These are phyloP conservation scores for Gynochthodes officinalis DNA, from an alignment of 257 asterid species.

Conservation along the genomic window DNA sequence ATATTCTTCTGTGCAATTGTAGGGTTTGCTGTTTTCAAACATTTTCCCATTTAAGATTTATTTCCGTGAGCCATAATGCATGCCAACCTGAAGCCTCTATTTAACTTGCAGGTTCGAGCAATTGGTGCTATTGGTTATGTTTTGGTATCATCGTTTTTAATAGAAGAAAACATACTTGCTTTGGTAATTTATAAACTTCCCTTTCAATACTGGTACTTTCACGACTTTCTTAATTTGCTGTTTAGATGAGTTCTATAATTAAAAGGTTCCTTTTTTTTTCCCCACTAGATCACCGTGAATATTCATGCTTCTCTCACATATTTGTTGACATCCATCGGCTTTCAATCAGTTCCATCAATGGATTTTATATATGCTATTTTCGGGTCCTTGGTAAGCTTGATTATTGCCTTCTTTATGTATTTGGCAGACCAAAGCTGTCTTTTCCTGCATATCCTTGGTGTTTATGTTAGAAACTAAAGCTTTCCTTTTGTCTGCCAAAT, in stretches of 20 bases:
- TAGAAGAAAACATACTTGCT: slow-evolving; percentile 88
- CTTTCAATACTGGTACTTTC: background rate
- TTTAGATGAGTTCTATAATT: background rate
- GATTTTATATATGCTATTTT: slow-evolving; percentile 61
- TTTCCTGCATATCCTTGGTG: background rate
- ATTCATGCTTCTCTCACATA: slow-evolving; percentile 73
- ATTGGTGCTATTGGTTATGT: slow-evolving; percentile 80
- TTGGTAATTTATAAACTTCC: slow-evolving; percentile 47
- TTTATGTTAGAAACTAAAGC: slow-evolving; percentile 9
- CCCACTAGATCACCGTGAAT: slow-evolving; percentile 70
- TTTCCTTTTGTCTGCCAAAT: background rate
- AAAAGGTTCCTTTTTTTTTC: slow-evolving; percentile 4
- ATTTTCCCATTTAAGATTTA: slow-evolving; percentile 19
- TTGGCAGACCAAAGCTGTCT: background rate
- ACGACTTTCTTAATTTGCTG: background rate
- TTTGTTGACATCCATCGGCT: slow-evolving; percentile 59
- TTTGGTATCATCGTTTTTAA: slow-evolving; percentile 68
- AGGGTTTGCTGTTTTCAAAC: slow-evolving; percentile 31
- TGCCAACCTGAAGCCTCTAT: slow-evolving; percentile 4
- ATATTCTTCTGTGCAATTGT: slow-evolving; percentile 72
- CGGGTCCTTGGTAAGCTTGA: slow-evolving; percentile 64
- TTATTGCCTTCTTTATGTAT: background rate
- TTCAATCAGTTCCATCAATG: slow-evolving; percentile 76
- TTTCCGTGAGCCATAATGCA: slow-evolving; percentile 1
- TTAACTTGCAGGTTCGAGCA: slow-evolving; percentile 73